Conservation (phyloP, 2,329 filamentous ascomycete genomes). For the Colletotrichum destructivum region DNA sequence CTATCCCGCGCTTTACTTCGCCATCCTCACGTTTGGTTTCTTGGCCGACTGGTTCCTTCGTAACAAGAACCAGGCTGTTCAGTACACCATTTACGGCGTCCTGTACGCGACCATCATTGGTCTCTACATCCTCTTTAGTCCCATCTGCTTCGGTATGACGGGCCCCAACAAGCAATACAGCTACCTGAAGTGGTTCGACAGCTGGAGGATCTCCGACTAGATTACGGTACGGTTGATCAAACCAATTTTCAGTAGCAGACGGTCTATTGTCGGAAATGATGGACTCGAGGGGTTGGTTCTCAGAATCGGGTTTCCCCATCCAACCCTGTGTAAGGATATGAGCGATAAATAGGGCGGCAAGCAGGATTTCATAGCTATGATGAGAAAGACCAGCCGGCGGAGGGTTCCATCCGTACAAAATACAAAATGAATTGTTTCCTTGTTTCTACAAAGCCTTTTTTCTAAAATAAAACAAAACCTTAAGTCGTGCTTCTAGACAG, state of each 20-base stretch:
- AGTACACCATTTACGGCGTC: constrained; percentile 78
- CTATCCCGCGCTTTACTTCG: constrained; percentile 98
- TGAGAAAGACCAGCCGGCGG: constrained; percentile 13
- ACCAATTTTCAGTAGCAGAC: not conserved
- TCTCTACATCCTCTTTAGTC: constrained; percentile 91
- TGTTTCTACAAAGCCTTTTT: constrained; percentile 14
- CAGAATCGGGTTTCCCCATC: constrained; percentile 16
- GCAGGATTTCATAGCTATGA: constrained; percentile 6
- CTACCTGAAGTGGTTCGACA: constrained; percentile 94
- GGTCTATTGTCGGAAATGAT: not conserved
- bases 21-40: constrained; percentile 92
- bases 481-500: not conserved
- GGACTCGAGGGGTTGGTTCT: constrained; percentile 9
- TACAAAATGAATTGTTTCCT: constrained; percentile 39
- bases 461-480: too few species aligned
- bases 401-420: constrained; percentile 33
- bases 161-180: constrained; percentile 86
- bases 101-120: constrained; percentile 84
- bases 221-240: not conserved
- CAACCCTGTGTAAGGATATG: constrained; percentile 28
- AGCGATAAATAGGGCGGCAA: constrained; percentile 22
- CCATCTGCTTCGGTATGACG: constrained; percentile 96
- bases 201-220: constrained; percentile 84
- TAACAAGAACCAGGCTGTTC: constrained; percentile 73
- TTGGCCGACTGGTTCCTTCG: constrained; percentile 86